These are phyloP conservation scores for Alternaria hordeiaustralica DNA, from an alignment of 2,329 filamentous ascomycete genomes.

Conservation along the genomic window DNA sequence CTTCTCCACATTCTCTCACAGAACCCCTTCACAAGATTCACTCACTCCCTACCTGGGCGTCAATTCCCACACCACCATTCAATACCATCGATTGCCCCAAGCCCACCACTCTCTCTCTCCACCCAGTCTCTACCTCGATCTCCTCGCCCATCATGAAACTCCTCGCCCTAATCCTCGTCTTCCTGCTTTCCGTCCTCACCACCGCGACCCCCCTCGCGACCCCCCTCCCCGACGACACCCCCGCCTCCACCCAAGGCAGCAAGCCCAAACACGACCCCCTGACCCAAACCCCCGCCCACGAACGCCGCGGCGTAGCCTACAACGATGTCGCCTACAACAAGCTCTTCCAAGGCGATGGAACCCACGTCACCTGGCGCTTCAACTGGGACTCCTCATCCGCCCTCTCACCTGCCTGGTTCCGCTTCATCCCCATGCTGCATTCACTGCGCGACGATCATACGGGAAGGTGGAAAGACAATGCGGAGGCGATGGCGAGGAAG, in stretches of 20 bases:
- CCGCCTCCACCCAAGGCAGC: background rate
- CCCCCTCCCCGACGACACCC: background rate
- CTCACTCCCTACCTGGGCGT: background rate
- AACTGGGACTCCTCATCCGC: constrained; percentile 66
- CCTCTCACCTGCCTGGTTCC: constrained; percentile 48
- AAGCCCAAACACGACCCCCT: background rate
- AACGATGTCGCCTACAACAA: constrained; percentile 62
- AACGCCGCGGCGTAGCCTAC: constrained; percentile 68
- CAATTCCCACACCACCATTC: background rate
- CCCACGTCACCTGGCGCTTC: constrained; percentile 66
- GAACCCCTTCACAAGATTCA: background rate
- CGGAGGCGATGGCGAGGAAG: constrained; percentile 9
- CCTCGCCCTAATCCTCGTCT: background rate
- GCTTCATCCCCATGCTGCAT: constrained; percentile 65
- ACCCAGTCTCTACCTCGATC: background rate
- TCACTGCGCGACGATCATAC: constrained; percentile 19
- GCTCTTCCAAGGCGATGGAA: constrained; percentile 53
- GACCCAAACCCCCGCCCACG: constrained; percentile 47
- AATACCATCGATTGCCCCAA: background rate
- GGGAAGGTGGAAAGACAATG: constrained; percentile 24
- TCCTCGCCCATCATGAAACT: background rate
- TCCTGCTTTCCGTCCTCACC: background rate
- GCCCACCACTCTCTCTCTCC: background rate
- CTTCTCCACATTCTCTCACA: background rate
- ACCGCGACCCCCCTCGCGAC: background rate